These are phyloP conservation scores for Epichloe brachyelytri DNA, from an alignment of 2,329 filamentous ascomycete species.

Conservation along the genomic window DNA sequence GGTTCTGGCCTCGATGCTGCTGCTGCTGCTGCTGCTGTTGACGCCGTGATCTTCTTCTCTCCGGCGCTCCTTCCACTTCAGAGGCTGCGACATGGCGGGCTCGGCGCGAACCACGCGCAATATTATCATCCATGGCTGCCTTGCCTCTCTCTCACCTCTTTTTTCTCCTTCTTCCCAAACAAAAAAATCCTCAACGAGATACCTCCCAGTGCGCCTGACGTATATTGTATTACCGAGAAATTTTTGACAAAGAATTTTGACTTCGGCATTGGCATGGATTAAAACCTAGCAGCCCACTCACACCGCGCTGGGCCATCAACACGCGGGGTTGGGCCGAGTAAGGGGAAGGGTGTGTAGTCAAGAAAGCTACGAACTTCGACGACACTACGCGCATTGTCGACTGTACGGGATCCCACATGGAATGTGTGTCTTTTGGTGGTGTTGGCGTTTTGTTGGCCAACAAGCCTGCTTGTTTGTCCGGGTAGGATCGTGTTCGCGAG, in stretches of 20 bases:
- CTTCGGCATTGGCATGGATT: not conserved
- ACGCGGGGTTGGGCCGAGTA: no score
- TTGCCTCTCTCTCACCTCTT: not conserved
- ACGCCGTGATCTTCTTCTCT: not conserved
- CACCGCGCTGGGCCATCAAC: not conserved
- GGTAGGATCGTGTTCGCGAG: not conserved
- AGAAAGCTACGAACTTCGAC: no score
- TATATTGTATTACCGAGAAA: no score
- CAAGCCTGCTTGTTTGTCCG: not conserved
- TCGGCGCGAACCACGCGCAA: slow-evolving; percentile 18
- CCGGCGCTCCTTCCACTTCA: not conserved
- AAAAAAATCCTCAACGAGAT: no score
- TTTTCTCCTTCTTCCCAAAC: not conserved
- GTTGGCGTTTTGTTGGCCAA: not conserved
- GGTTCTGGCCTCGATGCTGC: slow-evolving; percentile 3
- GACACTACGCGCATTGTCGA: no score
- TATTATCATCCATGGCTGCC: slow-evolving; percentile 16
- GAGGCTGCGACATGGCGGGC: slow-evolving; percentile 15
- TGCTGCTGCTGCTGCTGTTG: slow-evolving; percentile 6
- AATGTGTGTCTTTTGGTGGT: not conserved
- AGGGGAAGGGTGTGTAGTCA: no score
- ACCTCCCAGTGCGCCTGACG: no score
- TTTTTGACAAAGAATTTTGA: no score
- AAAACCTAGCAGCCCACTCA: not conserved
- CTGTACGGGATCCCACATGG: no score